Evolutionary conservation across 2,329 filamentous ascomycete species (phyloP).

Genomic region (Madurella fahalii): DNA sequence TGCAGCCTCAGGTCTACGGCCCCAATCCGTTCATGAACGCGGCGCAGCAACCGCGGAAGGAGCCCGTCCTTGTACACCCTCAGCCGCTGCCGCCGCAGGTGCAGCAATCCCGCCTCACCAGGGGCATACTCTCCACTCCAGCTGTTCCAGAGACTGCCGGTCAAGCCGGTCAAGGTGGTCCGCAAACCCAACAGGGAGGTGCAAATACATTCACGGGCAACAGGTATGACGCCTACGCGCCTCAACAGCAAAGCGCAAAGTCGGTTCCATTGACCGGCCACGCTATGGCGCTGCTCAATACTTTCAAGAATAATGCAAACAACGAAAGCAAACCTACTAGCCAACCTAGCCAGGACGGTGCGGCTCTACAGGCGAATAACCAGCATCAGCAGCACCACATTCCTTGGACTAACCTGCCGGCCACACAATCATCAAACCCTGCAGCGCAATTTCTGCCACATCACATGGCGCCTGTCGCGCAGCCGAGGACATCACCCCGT

Average conservation of each 20-base stretch:
- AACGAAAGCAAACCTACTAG: slow-evolving; percentile 15
- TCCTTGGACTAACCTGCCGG: slow-evolving; percentile 13
- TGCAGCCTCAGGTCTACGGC: slow-evolving; percentile 17
- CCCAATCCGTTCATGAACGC: slow-evolving; percentile 22
- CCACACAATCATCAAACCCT: slow-evolving; percentile 16
- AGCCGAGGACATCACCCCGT: slow-evolving; percentile 13
- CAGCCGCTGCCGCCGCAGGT: slow-evolving; percentile 54
- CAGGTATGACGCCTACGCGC: slow-evolving; percentile 15
- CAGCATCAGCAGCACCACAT: slow-evolving; percentile 13
- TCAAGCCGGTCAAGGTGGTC: slow-evolving; percentile 12
- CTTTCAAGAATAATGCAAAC: slow-evolving; percentile 34
- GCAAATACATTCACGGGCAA: not conserved
- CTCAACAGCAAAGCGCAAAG: slow-evolving; percentile 22
- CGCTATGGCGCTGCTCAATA: slow-evolving; percentile 36
- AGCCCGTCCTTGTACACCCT: slow-evolving; percentile 36
- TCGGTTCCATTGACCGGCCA: slow-evolving; percentile 32
- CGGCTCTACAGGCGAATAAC: not conserved
- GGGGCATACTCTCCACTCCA: slow-evolving; percentile 35
- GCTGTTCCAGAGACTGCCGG: slow-evolving; percentile 27
- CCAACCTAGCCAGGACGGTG: slow-evolving; percentile 9
- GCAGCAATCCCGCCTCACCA: slow-evolving; percentile 49
- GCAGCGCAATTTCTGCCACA: slow-evolving; percentile 23
- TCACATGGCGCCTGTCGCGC: slow-evolving; percentile 7
- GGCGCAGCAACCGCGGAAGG: slow-evolving; percentile 28
- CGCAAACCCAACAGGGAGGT: slow-evolving; percentile 8